phyloP scores from a whole-genome alignment of 768 basidiomycete species.

The Gyrodon lividus region DNA sequence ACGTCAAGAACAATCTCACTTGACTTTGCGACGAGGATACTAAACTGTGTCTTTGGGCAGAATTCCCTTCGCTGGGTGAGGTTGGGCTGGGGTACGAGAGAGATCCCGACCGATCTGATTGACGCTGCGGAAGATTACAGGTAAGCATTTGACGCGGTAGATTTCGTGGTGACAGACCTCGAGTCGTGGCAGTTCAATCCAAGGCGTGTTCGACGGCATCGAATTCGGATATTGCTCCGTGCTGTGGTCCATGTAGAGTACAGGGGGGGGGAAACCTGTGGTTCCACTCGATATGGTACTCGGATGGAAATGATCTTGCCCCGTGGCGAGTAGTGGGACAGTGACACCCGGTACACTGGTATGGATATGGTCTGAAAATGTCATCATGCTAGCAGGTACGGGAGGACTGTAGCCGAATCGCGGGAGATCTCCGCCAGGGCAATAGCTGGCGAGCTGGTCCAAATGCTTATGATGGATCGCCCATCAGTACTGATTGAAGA shows the following conservation, averaged over 20 bases:
- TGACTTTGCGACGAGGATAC: neutral
- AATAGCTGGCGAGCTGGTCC: neutral
- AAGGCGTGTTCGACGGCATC: neutral
- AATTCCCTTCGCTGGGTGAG: neutral
- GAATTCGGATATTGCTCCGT: neutral
- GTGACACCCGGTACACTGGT: neutral
- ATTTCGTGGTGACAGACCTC: neutral
- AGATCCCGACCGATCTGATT: neutral
- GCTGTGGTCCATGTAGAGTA: neutral
- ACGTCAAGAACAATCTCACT: constrained; percentile 3
- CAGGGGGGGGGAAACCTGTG: neutral
- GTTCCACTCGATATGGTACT: neutral
- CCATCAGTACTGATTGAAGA: neutral
- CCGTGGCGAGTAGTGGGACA: neutral
- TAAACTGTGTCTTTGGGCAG: neutral
- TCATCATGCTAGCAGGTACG: neutral
- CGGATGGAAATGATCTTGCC: neutral
- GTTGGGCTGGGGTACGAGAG: neutral
- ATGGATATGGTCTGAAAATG: neutral
- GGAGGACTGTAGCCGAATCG: neutral
- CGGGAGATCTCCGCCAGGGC: neutral
- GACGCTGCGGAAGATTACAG: neutral
- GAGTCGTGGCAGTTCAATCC: neutral
- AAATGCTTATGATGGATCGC: neutral
- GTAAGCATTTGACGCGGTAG: neutral